Conservation (phyloP, 768 basidiomycete genomes). For the Hortiboletus campestris region DNA sequence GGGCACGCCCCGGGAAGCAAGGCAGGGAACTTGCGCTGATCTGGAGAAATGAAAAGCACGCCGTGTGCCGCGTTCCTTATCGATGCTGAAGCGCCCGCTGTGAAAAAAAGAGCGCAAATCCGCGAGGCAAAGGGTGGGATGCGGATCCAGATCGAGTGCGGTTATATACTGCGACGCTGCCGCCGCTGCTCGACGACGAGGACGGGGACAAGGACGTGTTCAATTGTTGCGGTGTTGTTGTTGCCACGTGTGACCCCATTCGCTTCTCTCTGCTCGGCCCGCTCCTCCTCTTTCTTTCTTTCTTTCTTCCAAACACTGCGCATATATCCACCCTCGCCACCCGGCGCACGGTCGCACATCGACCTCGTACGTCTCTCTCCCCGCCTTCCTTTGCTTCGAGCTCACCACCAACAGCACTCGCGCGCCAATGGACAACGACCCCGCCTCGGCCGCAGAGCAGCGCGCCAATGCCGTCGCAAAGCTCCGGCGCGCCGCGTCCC, state of each 20-base stretch:
- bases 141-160: slow-evolving; percentile 23
- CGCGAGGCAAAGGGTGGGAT: slow-evolving; percentile 26
- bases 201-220: background rate
- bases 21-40: slow-evolving; percentile 24
- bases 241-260: slow-evolving; percentile 13
- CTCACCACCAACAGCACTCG: background rate
- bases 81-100: slow-evolving; percentile 16
- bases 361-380: slow-evolving; percentile 3
- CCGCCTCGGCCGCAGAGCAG: slow-evolving; percentile 61
- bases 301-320: slow-evolving; percentile 6
- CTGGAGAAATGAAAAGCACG: slow-evolving; percentile 33
- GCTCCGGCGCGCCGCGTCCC: slow-evolving; percentile 87
- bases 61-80: slow-evolving; percentile 23
- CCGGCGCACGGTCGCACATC: slow-evolving; percentile 2
- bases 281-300: background rate
- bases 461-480: slow-evolving; percentile 86
- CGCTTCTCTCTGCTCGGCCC: slow-evolving; percentile 9
- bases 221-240: background rate
- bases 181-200: slow-evolving; percentile 3
- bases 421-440: slow-evolving; percentile 35
- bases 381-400: background rate
- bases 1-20: slow-evolving; percentile 20
- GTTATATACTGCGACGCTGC: slow-evolving; percentile 14
- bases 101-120: slow-evolving; percentile 17
- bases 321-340: slow-evolving; percentile 11